Evolutionary conservation across 1,284 basidiomycete genomes (phyloP), one percentile per base, ranked within the genome.

Genomic region (Boletus holoroseus): DNA sequence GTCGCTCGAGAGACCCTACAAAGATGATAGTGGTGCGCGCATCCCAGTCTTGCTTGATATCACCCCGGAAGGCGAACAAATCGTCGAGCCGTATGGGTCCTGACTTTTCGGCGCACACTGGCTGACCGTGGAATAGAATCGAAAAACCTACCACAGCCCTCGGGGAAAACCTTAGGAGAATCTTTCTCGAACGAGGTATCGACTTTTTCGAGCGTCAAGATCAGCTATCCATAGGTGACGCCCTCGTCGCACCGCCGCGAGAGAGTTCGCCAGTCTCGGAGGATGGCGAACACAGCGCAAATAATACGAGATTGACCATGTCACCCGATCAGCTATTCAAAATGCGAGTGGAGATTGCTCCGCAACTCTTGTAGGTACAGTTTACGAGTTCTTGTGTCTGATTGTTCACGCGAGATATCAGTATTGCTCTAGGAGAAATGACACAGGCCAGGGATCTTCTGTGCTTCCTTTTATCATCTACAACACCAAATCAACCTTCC

Each of bases 381-480:
- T 13, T 37, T 44, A 16, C 18, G 5, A 34, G 12, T n/a, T 47
- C 38, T 24, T 31, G 31, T 41, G 6, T 45, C 36, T 27, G 34
- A 47, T 39, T 24, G 59, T 54, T 64, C 47, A 67, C 55, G 42
- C 54, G 24, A 35, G 27, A 35, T 49, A 42, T 49, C 57, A 90
- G 88, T 55, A 77, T 82, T 54, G 84, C 87, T 13, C 67, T 81
- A 39, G 86, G 86, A 58, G 88, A 91, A 68, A 85, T 91, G 78
- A 76, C 77, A 7, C 82, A 84, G 52, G 85, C 86, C 12, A 78
- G 77, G 57, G 85, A 88, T 54, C 70, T 91, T 27, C 68, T 91
- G 24, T 70, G 69, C 22, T 63, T 78, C 24, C 72, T 85, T 24
- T 67, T 88, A 5, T 68, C 83, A 13, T 69, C 73, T 7, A 69